A percentile compares a stretch with the other conserved stretches of the same genome.
Evolutionary conservation across 495 filamentous ascomycete species (phyloP).

Genomic region (Venustampulla echinocandica): DNA sequence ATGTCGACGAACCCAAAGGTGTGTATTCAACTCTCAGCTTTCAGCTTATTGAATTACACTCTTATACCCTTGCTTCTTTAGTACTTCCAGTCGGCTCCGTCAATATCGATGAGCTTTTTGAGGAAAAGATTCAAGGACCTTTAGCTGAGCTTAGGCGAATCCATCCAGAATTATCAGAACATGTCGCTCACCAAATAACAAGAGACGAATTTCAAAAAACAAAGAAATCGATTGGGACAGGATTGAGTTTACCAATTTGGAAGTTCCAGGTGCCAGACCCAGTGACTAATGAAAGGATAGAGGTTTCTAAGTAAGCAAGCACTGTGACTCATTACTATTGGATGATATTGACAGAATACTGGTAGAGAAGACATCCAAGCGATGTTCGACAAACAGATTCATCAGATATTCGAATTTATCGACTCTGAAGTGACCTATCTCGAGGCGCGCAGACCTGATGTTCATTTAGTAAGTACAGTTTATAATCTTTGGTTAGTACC

Average conservation of each 20-base stretch:
- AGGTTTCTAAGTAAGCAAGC: background rate
- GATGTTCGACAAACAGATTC: slow-evolving; percentile 4
- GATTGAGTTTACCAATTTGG: background rate
- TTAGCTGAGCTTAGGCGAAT: background rate
- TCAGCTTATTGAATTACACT: background rate
- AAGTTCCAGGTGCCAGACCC: background rate
- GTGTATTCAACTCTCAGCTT: background rate
- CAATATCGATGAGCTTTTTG: slow-evolving; percentile 1
- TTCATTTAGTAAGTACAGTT: background rate
- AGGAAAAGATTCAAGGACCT: background rate
- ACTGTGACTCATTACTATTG: background rate
- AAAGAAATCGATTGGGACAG: background rate
- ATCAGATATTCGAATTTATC: background rate
- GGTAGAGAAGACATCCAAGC: slow-evolving; percentile 2
- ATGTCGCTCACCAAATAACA: background rate
- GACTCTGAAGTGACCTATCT: background rate
- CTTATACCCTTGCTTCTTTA: background rate
- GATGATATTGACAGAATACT: background rate
- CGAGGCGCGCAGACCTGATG: no score
- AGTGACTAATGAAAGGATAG: background rate
- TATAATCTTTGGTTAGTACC: background rate
- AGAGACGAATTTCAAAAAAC: background rate
- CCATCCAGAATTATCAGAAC: background rate
- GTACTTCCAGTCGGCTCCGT: slow-evolving; percentile 1
- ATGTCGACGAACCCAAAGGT: background rate